phyloP scores from a whole-genome alignment of 805 yeast species.

The Isabelozyma rhagii region DNA sequence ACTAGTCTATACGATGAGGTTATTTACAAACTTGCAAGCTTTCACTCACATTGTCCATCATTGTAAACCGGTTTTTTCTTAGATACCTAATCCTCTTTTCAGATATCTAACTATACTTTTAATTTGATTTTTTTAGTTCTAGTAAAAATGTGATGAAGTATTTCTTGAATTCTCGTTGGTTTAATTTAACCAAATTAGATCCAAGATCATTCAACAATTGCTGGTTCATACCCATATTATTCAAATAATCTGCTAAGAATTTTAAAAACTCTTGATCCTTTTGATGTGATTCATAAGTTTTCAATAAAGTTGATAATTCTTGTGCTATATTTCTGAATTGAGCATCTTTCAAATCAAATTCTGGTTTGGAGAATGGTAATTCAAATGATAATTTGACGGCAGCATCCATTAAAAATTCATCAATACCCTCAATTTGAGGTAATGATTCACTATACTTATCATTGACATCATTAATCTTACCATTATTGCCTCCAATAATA shows the following conservation, averaged over 20 bases:
- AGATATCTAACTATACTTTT: background rate
- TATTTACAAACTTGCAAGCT: background rate
- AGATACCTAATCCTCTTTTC: no score
- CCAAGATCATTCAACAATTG: constrained; percentile 62
- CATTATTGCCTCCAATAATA: constrained; percentile 64
- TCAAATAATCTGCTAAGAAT: constrained; percentile 52
- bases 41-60: background rate
- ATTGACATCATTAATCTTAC: constrained; percentile 54
- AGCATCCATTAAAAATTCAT: constrained; percentile 65
- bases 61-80: background rate
- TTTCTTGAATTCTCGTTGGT: constrained; percentile 66
- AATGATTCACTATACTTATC: constrained; percentile 51
- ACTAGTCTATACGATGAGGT: background rate
- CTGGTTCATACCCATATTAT: constrained; percentile 54
- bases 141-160: constrained; percentile 51
- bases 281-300: constrained; percentile 43
- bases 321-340: constrained; percentile 70
- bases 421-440: constrained; percentile 63
- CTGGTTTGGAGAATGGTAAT: constrained; percentile 69
- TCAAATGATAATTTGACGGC: constrained; percentile 69
- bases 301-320: constrained; percentile 71
- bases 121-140: constrained; percentile 19
- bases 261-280: constrained; percentile 41
- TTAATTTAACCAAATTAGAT: constrained; percentile 50
- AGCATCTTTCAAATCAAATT: constrained; percentile 72